Conservation (phyloP, 129 eudicot genomes). For the Arctium lappa region DNA sequence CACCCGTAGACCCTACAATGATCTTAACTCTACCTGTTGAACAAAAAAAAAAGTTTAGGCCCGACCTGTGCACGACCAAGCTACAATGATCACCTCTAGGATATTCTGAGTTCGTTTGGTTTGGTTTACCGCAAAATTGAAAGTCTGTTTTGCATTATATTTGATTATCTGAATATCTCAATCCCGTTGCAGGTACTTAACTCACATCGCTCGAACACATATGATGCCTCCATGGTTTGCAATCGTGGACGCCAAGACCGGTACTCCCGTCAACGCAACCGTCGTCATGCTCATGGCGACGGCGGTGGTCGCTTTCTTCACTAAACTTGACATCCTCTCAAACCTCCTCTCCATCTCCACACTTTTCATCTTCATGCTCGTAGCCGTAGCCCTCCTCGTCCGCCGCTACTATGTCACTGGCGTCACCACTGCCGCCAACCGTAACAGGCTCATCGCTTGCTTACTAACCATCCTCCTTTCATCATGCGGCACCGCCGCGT, state of each 20-base stretch:
- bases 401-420: slow-evolving; percentile 68
- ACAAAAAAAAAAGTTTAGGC: no score
- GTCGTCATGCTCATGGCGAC: slow-evolving; percentile 50
- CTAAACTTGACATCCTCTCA: slow-evolving; percentile 50
- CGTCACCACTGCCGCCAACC: slow-evolving; percentile 43
- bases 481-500: slow-evolving; percentile 43
- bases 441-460: slow-evolving; percentile 51
- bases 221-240: slow-evolving; percentile 94
- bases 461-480: slow-evolving; percentile 45
- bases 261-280: slow-evolving; percentile 80
- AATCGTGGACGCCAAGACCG: slow-evolving; percentile 55
- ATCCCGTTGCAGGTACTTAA: slow-evolving; percentile 37
- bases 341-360: slow-evolving; percentile 75
- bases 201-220: slow-evolving; percentile 87
- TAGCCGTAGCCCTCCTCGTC: slow-evolving; percentile 77
- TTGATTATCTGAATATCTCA: background rate
- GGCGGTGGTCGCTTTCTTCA: slow-evolving; percentile 68
- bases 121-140: background rate
- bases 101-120: background rate
- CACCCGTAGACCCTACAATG: no score
- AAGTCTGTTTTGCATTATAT: background rate
- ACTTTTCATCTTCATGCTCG: slow-evolving; percentile 78
- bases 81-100: no score
- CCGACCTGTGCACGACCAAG: no score
- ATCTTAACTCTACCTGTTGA: no score